Conservation (phyloP, 2,329 filamentous ascomycete genomes). For the Ilyonectria sp. region DNA sequence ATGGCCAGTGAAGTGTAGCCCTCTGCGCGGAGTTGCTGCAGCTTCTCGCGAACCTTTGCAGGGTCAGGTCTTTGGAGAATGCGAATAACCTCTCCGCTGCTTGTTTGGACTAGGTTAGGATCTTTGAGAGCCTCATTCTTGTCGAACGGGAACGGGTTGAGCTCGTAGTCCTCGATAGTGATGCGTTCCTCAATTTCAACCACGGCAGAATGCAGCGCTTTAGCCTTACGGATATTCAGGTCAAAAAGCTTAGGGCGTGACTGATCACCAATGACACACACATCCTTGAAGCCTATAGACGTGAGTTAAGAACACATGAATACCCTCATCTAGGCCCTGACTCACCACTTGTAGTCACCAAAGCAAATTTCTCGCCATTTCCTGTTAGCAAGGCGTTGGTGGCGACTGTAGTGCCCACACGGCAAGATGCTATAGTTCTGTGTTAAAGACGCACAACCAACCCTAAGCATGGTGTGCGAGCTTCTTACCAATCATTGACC, state of each 20-base stretch:
- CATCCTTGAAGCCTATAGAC: conserved; percentile 71
- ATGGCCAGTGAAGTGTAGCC: conserved; percentile 85
- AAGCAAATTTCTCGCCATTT: conserved; percentile 79
- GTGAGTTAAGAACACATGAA: background rate
- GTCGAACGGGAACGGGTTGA: conserved; percentile 68
- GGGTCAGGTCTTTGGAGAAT: conserved; percentile 70
- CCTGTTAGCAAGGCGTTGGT: conserved; percentile 82
- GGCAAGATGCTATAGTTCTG: conserved; percentile 71
- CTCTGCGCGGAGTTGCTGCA: conserved; percentile 73
- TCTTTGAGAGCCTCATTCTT: conserved; percentile 58
- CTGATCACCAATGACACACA: conserved; percentile 82
- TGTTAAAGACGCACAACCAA: background rate
- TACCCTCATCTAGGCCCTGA: background rate
- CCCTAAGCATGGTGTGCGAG: too few relatives aligned
- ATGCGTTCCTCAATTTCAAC: conserved; percentile 81
- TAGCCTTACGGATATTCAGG: conserved; percentile 76
- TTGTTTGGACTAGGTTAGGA: conserved; percentile 57
- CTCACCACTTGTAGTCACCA: conserved; percentile 74
- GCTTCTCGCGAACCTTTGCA: conserved; percentile 64
- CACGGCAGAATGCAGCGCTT: conserved; percentile 77
- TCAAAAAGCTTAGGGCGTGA: conserved; percentile 81
- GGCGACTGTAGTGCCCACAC: conserved; percentile 83
- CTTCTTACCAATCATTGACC: conserved; percentile 50
- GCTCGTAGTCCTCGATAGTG: conserved; percentile 81
- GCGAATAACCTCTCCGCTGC: conserved; percentile 77